Evolutionary conservation across 768 basidiomycete genomes (phyloP), one percentile per base, ranked within the genome.

Genomic region (Psilocybe sp.): DNA sequence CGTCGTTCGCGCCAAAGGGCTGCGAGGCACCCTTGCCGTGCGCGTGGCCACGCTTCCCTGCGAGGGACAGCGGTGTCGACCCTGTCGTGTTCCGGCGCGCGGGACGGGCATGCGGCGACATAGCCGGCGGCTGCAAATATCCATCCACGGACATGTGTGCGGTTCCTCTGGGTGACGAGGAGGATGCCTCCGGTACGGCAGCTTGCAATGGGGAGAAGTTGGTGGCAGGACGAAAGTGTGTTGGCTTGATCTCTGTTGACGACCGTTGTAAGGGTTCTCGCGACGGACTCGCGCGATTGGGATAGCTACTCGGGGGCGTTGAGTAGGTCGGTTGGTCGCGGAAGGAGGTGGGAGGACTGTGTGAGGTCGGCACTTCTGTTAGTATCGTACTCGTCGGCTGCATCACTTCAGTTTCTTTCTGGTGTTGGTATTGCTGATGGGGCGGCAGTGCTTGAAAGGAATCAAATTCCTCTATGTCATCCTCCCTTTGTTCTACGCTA

Each of bases 11-110:
- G 40, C 65, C 60, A 4, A 65, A 65, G 16, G 70, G 62, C 32
- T 72, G 72, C 7, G 69, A 58, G 43, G 50, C 66, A 59, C 16
- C 62, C 63, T 62, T 56, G 11, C 38, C 41, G 31, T 59, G 57
- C 37, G 47, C 23, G 23, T 28, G 46, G 43, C 55, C 64, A 12
- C 38, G 52, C 34, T 53, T 46, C 18, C 39, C 48, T 18, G 51
- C 28, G 50, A 58, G 57, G 54, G 23, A 3, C 23, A 28, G 23
- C 23, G 71, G 60, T 7, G 69, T 65, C 0, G 84, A 81, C 3
- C 88, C 86, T 0, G 81, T 89, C 2, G 89, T 90, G 59, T 90
- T 87, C 19, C 89, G 74, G 12, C 89, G 77, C 5, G 75, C 63
- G 16, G 82, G 78, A 13, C 72, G 77, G 18, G 51, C 42, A 32